Evolutionary conservation across 2,329 filamentous ascomycete species (phyloP).

Genomic region (Didymella keratinophila): DNA sequence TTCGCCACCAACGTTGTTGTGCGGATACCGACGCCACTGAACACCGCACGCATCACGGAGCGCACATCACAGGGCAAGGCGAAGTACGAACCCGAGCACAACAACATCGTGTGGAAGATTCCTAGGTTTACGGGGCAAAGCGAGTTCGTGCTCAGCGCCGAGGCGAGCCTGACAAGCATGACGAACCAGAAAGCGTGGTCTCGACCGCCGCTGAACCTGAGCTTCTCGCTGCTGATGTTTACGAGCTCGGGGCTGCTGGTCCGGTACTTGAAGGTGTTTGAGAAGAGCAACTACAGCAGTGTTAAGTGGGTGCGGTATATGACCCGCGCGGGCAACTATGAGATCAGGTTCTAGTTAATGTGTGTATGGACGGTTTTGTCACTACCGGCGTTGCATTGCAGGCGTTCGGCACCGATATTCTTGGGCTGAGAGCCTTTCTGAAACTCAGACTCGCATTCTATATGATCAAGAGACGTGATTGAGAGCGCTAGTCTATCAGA

Average conservation of each 20-base stretch:
- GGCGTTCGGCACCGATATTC: slow-evolving; percentile 21
- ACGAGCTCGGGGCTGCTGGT: slow-evolving; percentile 93
- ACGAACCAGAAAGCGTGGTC: slow-evolving; percentile 98
- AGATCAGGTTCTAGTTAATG: slow-evolving; percentile 64
- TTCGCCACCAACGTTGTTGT: slow-evolving; percentile 97
- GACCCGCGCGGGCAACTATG: slow-evolving; percentile 96
- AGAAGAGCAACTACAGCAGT: slow-evolving; percentile 98
- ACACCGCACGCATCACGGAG: slow-evolving; percentile 93
- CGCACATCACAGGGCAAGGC: slow-evolving; percentile 95
- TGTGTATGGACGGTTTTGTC: not conserved
- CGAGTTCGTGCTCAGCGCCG: slow-evolving; percentile 93
- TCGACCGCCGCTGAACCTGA: slow-evolving; percentile 87
- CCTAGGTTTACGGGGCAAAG: slow-evolving; percentile 97
- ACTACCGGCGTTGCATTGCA: slow-evolving; percentile 20
- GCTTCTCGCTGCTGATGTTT: slow-evolving; percentile 96
- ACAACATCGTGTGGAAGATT: slow-evolving; percentile 99
- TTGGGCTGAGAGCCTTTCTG: slow-evolving; percentile 1
- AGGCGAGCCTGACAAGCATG: slow-evolving; percentile 93
- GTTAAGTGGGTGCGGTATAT: slow-evolving; percentile 99
- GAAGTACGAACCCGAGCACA: slow-evolving; percentile 97
- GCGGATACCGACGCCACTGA: slow-evolving; percentile 92
- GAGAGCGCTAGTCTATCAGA: not conserved
- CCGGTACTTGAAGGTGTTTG: slow-evolving; percentile 96
- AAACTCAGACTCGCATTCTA: not conserved
- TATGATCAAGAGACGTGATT: not conserved